Base-by-base conservation (phyloP, 2,329 filamentous ascomycete genomes). In the Davidsoniella virescens region DNA sequence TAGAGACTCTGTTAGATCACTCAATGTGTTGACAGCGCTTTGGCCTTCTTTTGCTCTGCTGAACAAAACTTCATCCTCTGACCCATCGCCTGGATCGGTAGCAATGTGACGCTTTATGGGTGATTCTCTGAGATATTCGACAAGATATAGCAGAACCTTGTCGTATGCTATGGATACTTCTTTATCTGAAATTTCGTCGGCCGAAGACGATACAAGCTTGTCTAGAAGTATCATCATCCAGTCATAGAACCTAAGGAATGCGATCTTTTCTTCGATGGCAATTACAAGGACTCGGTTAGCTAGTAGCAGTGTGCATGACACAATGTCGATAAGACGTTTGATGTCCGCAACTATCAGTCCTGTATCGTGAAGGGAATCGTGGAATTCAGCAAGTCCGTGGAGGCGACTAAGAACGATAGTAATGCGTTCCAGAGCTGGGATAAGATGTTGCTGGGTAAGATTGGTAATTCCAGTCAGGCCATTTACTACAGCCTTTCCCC, bases 221-320 rank as follows among this genome's bases (percentile, higher is more conserved):
- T 93, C 85, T 52, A 94, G 90, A 59, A 88, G 80, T 58, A 87
- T 76, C 33, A 81, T 78, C 47, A 96, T 68, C 90, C 90, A 96
- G 49, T 73, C 71, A 0, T 85, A 88, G 60, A 95, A 96, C 4
- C 77, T 73, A 2, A 68, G 63, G 58, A 94, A 96, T 46, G 87
- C 75, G 23, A 80, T 73, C 14, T 90, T 73, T 63, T 96, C 90
- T 50, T 84, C 78, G 59, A 84, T 80, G 25, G 82, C 75, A 50
- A 80, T 71, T 4, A 80, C 69, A 12, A 94, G 68, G 2, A 90
- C 73, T 49, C 80, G 83, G 60, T 94, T 80, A 0, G 78, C 78
- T 0, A 88, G 70, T 3, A 94, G 67, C 43, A 77, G 79, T n/a
- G 95, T 69, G 55, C 80, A 85, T 52, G 82, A 78, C 25, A 90